A percentile compares a stretch with the other conserved stretches of the same genome.
phyloP scores from a whole-genome alignment of 2,329 filamentous ascomycete genomes.

The Neonectria magnoliae region DNA sequence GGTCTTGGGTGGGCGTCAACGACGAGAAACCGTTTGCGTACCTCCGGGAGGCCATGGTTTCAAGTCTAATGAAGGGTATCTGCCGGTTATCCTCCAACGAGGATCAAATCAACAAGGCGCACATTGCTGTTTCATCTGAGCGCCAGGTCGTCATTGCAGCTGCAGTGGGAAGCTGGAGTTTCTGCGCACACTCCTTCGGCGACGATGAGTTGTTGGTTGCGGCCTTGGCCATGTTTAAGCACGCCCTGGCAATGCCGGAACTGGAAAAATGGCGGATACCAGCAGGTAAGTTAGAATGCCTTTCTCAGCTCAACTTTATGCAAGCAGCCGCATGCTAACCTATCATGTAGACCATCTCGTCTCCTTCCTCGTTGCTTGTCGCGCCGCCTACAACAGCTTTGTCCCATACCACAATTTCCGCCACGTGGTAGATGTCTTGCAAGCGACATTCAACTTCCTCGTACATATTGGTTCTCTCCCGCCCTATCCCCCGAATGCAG shows the following conservation, averaged over 20 bases:
- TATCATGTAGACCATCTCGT: conserved; percentile 75
- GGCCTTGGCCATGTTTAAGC: conserved; percentile 88
- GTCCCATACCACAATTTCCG: conserved; percentile 99
- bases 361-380: conserved; percentile 86
- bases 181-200: conserved; percentile 87
- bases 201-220: conserved; percentile 92
- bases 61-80: conserved; percentile 87
- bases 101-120: conserved; percentile 69
- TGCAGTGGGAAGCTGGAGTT: conserved; percentile 83
- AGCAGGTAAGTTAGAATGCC: conserved; percentile 67
- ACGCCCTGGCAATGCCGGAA: conserved; percentile 84
- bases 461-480: conserved; percentile 81
- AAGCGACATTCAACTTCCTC: conserved; percentile 91
- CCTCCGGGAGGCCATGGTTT: conserved; percentile 92
- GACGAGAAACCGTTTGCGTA: conserved; percentile 90
- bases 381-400: conserved; percentile 94
- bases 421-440: conserved; percentile 94
- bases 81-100: conserved; percentile 76
- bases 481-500: conserved; percentile 63
- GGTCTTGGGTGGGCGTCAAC: conserved; percentile 90
- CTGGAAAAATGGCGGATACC: conserved; percentile 83
- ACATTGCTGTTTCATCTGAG: conserved; percentile 74
- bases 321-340: conserved; percentile 51
- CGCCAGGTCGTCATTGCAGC: conserved; percentile 73
- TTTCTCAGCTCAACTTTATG: conserved; percentile 2